A percentile compares a stretch with the other conserved stretches of the same genome.
Conservation (phyloP, 1,284 basidiomycete genomes). For the Mrakiaceae sp. region DNA sequence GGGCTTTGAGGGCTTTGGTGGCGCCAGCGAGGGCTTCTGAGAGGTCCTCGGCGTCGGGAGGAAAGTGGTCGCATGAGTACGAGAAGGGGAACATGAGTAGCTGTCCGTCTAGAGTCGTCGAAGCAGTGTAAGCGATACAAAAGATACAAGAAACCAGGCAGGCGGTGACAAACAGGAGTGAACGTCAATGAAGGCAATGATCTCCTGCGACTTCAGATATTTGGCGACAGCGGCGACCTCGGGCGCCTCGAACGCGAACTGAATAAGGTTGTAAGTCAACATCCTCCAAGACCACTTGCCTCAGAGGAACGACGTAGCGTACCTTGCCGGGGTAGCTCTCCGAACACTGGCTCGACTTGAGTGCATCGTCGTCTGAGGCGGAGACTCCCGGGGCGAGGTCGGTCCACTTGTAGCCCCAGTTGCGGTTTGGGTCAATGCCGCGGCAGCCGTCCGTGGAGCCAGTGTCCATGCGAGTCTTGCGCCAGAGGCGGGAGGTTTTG, state of each 20-base stretch:
- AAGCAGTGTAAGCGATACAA: background rate
- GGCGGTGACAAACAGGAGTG: slow-evolving; percentile 43
- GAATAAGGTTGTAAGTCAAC: slow-evolving; percentile 21
- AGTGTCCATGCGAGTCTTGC: slow-evolving; percentile 60
- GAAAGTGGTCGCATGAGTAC: slow-evolving; percentile 53
- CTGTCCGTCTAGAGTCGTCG: background rate
- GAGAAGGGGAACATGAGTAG: slow-evolving; percentile 56
- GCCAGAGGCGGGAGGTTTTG: slow-evolving; percentile 61
- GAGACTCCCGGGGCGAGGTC: background rate
- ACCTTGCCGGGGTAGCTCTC: slow-evolving; percentile 54
- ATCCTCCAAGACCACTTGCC: background rate
- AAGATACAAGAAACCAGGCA: background rate
- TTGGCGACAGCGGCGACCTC: slow-evolving; percentile 65
- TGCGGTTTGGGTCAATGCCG: slow-evolving; percentile 72
- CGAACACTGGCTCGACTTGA: slow-evolving; percentile 46
- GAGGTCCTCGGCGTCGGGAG: slow-evolving; percentile 69
- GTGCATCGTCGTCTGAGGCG: slow-evolving; percentile 12
- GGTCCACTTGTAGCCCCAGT: slow-evolving; percentile 45
- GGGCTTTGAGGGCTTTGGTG: slow-evolving; percentile 47
- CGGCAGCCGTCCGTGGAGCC: slow-evolving; percentile 38
- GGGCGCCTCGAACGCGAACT: slow-evolving; percentile 55
- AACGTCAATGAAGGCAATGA: slow-evolving; percentile 56
- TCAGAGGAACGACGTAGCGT: background rate
- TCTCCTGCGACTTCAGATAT: slow-evolving; percentile 46
- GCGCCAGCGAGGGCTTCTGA: slow-evolving; percentile 66